Evolutionary conservation across 371 early-diverging fungal species (phyloP).

Genomic region (Quaeritorhiza haematococci): DNA sequence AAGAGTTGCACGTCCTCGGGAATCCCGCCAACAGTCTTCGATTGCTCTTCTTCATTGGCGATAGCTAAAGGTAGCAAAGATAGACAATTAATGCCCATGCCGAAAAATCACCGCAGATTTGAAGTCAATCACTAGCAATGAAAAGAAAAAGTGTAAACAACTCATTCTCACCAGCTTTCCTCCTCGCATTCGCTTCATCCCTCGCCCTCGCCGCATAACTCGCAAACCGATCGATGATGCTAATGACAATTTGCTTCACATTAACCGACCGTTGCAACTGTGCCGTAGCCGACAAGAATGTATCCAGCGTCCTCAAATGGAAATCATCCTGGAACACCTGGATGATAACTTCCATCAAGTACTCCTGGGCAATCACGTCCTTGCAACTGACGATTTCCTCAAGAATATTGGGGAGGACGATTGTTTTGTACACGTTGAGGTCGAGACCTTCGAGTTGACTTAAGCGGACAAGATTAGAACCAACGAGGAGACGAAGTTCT

Average conservation of each 20-base stretch:
- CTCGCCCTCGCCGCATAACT: slow-evolving; percentile 71
- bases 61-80: too few species aligned
- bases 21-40: slow-evolving; percentile 54
- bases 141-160: background rate
- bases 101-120: background rate
- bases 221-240: slow-evolving; percentile 85
- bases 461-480: slow-evolving; percentile 91
- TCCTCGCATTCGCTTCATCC: slow-evolving; percentile 29
- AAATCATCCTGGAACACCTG: slow-evolving; percentile 95
- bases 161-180: slow-evolving; percentile 9
- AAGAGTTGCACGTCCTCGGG: slow-evolving; percentile 83
- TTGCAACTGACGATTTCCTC: slow-evolving; percentile 93
- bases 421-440: slow-evolving; percentile 70
- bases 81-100: background rate
- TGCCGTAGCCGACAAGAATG: slow-evolving; percentile 82
- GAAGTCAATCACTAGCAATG: background rate
- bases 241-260: slow-evolving; percentile 89
- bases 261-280: slow-evolving; percentile 86
- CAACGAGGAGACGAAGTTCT: slow-evolving; percentile 89
- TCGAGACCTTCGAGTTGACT: slow-evolving; percentile 86
- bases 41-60: slow-evolving; percentile 22
- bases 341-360: slow-evolving; percentile 95
- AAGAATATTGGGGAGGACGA: slow-evolving; percentile 84
- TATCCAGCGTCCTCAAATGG: slow-evolving; percentile 84
- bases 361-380: slow-evolving; percentile 97